A percentile compares a stretch with the other conserved stretches of the same genome.
These are phyloP conservation scores for Gentiana straminea DNA, from an alignment of 257 asterid species.

Conservation along the genomic window DNA sequence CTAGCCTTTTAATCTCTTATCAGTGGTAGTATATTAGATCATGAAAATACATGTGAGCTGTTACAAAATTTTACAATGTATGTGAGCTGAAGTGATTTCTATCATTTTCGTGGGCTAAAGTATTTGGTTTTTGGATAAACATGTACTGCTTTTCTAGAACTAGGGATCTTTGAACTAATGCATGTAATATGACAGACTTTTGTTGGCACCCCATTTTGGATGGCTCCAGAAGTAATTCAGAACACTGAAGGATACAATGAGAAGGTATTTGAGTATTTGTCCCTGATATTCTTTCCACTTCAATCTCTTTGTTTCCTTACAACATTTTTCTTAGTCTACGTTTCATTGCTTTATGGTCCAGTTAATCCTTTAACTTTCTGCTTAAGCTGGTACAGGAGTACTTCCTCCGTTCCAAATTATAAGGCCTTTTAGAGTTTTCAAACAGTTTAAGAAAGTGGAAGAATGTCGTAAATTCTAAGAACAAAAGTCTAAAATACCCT, in stretches of 20 bases:
- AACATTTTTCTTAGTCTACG: no score
- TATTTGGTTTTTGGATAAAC: not conserved
- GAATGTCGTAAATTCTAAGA: no score
- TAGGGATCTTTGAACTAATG: constrained; percentile 29
- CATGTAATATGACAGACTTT: constrained; percentile 72
- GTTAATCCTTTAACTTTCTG: no score
- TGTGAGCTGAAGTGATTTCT: not conserved
- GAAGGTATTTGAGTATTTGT: constrained; percentile 44
- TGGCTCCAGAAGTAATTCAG: constrained; percentile 99
- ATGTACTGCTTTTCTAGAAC: not conserved
- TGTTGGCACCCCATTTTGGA: constrained; percentile 99
- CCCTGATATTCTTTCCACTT: not conserved
- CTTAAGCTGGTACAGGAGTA: no score
- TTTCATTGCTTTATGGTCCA: no score
- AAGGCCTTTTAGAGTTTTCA: no score
- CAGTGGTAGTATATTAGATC: not conserved
- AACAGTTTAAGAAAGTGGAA: no score
- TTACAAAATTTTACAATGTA: not conserved
- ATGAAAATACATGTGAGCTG: not conserved
- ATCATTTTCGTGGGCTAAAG: not conserved
- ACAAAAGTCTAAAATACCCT: no score
- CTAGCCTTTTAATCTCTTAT: no score
- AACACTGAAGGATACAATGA: constrained; percentile 97
- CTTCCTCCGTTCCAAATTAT: no score
- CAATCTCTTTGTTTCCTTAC: not conserved